A percentile compares a stretch with the other conserved stretches of the same genome.
phyloP scores from a whole-genome alignment of 2,329 filamentous ascomycete genomes.

The Sphaerulina vaccinii region DNA sequence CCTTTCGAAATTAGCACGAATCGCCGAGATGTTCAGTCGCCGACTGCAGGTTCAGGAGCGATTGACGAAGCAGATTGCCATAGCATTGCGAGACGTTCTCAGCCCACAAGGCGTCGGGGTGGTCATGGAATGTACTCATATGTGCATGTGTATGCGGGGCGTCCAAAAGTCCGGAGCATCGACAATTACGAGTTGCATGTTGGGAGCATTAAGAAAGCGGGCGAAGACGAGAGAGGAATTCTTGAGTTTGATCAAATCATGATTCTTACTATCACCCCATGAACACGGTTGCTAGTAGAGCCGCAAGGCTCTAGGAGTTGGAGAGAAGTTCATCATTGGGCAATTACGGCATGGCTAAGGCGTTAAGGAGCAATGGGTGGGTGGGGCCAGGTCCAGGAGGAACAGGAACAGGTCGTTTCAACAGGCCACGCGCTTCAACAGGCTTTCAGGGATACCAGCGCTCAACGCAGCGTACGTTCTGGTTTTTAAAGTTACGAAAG shows the following conservation, averaged over 20 bases:
- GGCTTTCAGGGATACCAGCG: slow-evolving; percentile 35
- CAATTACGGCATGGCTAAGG: neutral
- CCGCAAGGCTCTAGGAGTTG: no score
- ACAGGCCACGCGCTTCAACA: slow-evolving; percentile 12
- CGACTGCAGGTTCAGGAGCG: slow-evolving; percentile 94
- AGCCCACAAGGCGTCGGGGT: slow-evolving; percentile 94
- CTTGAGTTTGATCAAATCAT: slow-evolving; percentile 54
- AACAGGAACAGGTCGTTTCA: slow-evolving; percentile 10
- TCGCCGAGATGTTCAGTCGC: slow-evolving; percentile 95
- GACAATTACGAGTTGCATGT: slow-evolving; percentile 94
- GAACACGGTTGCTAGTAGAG: no score
- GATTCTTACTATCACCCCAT: no score
- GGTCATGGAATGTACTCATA: slow-evolving; percentile 93
- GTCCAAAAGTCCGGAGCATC: slow-evolving; percentile 85
- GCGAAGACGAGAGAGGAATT: slow-evolving; percentile 97
- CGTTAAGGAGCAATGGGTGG: neutral
- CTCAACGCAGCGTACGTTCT: slow-evolving; percentile 38
- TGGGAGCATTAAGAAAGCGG: slow-evolving; percentile 90
- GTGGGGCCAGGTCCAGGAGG: neutral
- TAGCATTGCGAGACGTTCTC: slow-evolving; percentile 88
- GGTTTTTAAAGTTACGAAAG: slow-evolving; percentile 10
- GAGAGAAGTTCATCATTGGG: no score
- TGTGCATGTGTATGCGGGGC: slow-evolving; percentile 99
- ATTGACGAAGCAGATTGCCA: slow-evolving; percentile 90
- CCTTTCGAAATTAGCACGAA: slow-evolving; percentile 89